Evolutionary conservation across 179 eudicot genomes (phyloP), one percentile per base, ranked within the genome.

Genomic region (Actinidia arguta): DNA sequence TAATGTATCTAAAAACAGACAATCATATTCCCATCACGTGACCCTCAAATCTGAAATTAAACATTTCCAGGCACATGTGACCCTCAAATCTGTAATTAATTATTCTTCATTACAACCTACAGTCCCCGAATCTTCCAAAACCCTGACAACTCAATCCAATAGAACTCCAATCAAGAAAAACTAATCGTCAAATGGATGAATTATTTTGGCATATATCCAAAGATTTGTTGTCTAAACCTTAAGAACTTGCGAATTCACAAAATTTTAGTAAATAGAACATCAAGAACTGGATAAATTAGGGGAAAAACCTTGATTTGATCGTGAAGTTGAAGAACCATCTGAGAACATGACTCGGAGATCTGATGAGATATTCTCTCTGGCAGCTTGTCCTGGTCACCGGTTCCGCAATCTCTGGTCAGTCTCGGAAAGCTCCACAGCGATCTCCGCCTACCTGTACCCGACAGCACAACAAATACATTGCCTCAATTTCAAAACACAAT

Each of bases 291-390:
- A 12, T 13, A 83, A 77, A 70, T 72, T 54, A 68, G 70, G 42
- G 22, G 36, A 68, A 9, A 76, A 63, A 95, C 98, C 94, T 92
- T 89, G 64, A 90, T 85, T 84, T 89, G 93, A 87, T 90, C 82
- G 56, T 90, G 94, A 82, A 91, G 90, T 80, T 92, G 93, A 78
- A 92, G 95, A 52, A 90, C 91, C 98, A 94, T 95, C 79, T 91
- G 93, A 67, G 98, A 90, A 83, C 97, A 95, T 13, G 92, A 88
- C 83, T 95, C 92, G 12, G 98, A 92, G 84, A 95, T 95, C 90
- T 91, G 98, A 24, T 39, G 72, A 67, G 79, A 82, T 11, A 94
- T 87, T 62, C 85, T 86, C 67, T 92, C 95, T 50, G 97, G 93
- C 47, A 91, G 85, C 69, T 90, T 89, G 3, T 85, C 84, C n/a